Percentiles rank a stretch among this genome's conserved stretches.
Evolutionary conservation across 228 moss, liverwort and hornwort genomes (phyloP).

Genomic region (Sphagnum magellanicum): DNA sequence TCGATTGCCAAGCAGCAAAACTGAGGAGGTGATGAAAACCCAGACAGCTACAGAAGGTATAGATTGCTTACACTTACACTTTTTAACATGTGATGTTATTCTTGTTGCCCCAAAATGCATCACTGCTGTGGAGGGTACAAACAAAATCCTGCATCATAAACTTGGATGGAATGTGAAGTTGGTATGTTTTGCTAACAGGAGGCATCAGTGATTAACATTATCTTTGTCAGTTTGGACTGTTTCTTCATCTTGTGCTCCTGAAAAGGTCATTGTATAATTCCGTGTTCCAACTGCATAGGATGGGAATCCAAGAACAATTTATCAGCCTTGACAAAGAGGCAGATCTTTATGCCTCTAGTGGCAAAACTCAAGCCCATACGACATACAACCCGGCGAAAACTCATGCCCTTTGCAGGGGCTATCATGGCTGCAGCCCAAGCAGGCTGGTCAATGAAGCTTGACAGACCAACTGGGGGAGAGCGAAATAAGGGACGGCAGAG

Average conservation of each 20-base stretch:
- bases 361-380: slow-evolving; percentile 87
- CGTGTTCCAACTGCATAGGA: not conserved
- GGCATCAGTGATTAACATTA: no score
- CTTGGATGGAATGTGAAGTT: not conserved
- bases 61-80: no score
- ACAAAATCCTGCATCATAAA: not conserved
- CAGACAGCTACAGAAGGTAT: no score
- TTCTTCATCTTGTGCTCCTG: no score
- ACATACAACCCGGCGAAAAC: slow-evolving; percentile 51
- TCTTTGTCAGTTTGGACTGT: no score
- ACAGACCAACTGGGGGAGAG: slow-evolving; percentile 55
- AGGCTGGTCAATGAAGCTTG: slow-evolving; percentile 92
- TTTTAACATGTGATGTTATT: no score
- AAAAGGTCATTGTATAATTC: no score
- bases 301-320: slow-evolving; percentile 15
- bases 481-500: slow-evolving; percentile 10
- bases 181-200: not conserved
- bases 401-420: slow-evolving; percentile 85
- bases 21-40: no score
- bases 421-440: slow-evolving; percentile 90
- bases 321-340: slow-evolving; percentile 46
- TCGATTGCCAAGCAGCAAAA: no score
- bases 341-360: slow-evolving; percentile 30
- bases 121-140: no score
- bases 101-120: no score